Evolutionary conservation across 768 basidiomycete genomes (phyloP), one percentile per base, ranked within the genome.

Genomic region (Russula virescens): DNA sequence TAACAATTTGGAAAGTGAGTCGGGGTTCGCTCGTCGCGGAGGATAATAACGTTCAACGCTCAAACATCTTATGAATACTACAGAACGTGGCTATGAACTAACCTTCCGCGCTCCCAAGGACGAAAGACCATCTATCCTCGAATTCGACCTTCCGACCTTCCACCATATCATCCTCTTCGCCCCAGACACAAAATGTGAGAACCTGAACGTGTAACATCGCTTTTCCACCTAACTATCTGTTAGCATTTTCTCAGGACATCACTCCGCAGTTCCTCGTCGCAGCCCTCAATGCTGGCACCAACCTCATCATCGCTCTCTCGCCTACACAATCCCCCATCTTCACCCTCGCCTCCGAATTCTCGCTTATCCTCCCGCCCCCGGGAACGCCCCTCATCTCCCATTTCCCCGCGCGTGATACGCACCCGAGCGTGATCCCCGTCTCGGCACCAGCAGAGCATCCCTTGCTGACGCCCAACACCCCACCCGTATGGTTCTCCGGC

Each of bases 261-360:
- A 86, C 86, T 2, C 94, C 89, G 2, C 91, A 96, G 71, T 81
- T 86, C 14, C 79, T 98, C 28, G 82, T 94, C 43, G 73, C 80
- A 26, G 83, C 94, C 55, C 77, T 92, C 34, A 77, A 83, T 28
- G 80, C 81, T 63, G 79, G 83, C 64, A 86, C 89, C 59, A 97
- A 98, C 77, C 77, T 98, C 60, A 82, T 99, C 66, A 75, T 97
- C 68, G 84, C 88, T 3, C 82, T 96, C 62, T 88, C 91, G 2
- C 77, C 88, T 68, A 87, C 83, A 75, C 82, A 88, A 75, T 86
- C 86, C 2, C 78, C 89, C 46, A 77, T 95, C 11, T 80, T 84
- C 14, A 83, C 88, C 14, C 82, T 96, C 58, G 91, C 94, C 0
- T 74, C 91, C 53, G 97, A 99, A 77, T 98, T 98, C 79, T 90